phyloP scores from a whole-genome alignment of 345 rosid species.

The Populus davidiana region DNA sequence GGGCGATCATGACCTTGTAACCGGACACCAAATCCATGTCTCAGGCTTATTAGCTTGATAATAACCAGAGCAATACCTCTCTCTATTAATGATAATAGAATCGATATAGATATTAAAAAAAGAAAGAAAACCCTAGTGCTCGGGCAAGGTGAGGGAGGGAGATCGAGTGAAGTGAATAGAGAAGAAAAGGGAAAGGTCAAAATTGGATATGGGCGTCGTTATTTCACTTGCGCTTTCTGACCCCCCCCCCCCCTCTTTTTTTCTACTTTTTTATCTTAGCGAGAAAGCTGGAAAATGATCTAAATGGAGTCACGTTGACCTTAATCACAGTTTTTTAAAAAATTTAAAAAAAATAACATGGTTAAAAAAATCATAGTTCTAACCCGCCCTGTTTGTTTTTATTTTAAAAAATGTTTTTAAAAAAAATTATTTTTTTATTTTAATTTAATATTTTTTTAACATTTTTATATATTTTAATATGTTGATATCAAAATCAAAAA shows the following conservation, averaged over 20 bases:
- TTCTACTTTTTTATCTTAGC: background rate
- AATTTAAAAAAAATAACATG: too few relatives aligned
- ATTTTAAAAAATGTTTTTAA: too few relatives aligned
- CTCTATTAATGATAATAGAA: background rate
- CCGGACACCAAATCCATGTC: constrained; percentile 87
- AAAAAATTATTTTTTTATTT: too few relatives aligned
- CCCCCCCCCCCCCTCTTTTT: too few relatives aligned
- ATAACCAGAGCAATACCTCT: background rate
- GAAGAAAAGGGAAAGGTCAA: background rate
- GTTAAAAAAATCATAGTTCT: too few relatives aligned
- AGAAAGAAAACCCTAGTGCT: background rate
- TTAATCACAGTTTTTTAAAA: too few relatives aligned
- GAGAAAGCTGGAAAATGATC: too few relatives aligned
- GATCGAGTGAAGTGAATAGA: background rate
- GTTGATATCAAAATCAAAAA: too few relatives aligned
- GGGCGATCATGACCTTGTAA: constrained; percentile 51
- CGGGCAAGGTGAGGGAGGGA: background rate
- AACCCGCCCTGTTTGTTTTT: too few relatives aligned
- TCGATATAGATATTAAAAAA: background rate
- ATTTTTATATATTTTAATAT: too few relatives aligned
- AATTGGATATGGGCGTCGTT: background rate
- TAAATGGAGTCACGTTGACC: too few relatives aligned
- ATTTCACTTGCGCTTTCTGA: background rate
- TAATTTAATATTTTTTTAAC: too few relatives aligned
- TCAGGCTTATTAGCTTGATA: constrained; percentile 5